Base-by-base conservation (phyloP, 192 early-diverging fungal genomes). In the Backusella luteola region DNA sequence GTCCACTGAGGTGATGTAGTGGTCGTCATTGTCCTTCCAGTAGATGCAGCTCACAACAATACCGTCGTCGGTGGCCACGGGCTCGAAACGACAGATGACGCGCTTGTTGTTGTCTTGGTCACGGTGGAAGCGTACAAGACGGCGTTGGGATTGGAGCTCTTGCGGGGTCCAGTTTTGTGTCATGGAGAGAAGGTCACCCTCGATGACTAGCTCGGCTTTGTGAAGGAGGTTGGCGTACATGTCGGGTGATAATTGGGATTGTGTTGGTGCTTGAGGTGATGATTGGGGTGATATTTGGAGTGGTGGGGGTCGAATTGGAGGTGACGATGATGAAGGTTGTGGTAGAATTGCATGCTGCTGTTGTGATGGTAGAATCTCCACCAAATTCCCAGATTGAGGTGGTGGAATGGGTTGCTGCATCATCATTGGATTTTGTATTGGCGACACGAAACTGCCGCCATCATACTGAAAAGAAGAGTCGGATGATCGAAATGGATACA, bases 31-130 rank as follows among this genome's bases (percentile, higher is more conserved):
- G 73, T 89, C 89, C 52, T 90, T 84, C 92, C 93, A 94, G 81
- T 90, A 94, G 73, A 94, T 92, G 77, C 93, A 94, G 2, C 91
- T 93, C 21, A 94, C 88, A 9, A 91, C 84, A 67, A 92, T 91
- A 89, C 89, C 82, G 11, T 91, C 19, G 14, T 38, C 38, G 0
- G 14, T 34, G 70, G 23, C n/a, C 17, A 32, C 9, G 6, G 44
- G 42, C 34, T 87, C 89, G 84, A 92, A 94, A 26, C 78, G 88
- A 74, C 89, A 92, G 41, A 85, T 78, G 38, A 94, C 92, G 44
- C 88, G 86, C 74, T 90, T 91, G 67, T 80, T 79, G 21, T 26
- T 23, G 39, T 90, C 88, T 59, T 88, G 90, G 7, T 85, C 81
- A 69, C 91, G 82, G 88, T 91, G 90, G 77, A 94, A 92, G 80